Evolutionary conservation across 163 green algal genomes (phyloP), one percentile per base, ranked within the genome.

Genomic region (Volvox carteri): DNA sequence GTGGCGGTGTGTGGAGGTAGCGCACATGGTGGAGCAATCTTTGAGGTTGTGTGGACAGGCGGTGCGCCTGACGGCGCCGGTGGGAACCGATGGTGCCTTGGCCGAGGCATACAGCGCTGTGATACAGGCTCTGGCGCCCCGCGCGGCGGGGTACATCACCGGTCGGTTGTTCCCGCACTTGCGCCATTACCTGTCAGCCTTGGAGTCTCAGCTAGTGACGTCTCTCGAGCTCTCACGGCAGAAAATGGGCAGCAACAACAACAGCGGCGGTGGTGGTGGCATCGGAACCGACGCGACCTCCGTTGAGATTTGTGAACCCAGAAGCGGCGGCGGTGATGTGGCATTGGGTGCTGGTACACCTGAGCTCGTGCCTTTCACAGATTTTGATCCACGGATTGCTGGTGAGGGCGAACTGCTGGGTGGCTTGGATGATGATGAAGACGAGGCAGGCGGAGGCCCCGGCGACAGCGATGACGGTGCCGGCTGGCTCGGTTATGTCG

Each of bases 281-380:
- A 44, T 46, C 9, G 68, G 68, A 11, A 8, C 14, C n/a, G n/a
- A n/a, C n/a, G n/a, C n/a, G n/a, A n/a, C n/a, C n/a, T n/a, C n/a
- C n/a, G 72, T 12, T 58, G 39, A 7, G 25, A 39, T 3, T 79
- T 39, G 7, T 48, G 35, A 39, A 14, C 4, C 18, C 68, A 35
- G 68, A 48, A 12, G n/a, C 37, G 68, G 68, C 72, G 46, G 72
- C 23, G 41, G 39, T 18, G 48, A 30, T 23, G 75, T n/a, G 21
- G 77, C 16, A 50, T 25, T 30, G 33, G 23, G 46, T 70, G 33
- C 1, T 42, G 44, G 73, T 3, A 28, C 44, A 33, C 75, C 92
- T 4, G 78, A 94, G 48, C 87, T 92, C 44, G 89, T 93, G 23
- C 92, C 86, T 0, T 93, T 95, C 81, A 88, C 90, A 72, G 90